Base-by-base conservation (phyloP, 1,139 yeast species). In the Blastobotrys ciferrii region DNA sequence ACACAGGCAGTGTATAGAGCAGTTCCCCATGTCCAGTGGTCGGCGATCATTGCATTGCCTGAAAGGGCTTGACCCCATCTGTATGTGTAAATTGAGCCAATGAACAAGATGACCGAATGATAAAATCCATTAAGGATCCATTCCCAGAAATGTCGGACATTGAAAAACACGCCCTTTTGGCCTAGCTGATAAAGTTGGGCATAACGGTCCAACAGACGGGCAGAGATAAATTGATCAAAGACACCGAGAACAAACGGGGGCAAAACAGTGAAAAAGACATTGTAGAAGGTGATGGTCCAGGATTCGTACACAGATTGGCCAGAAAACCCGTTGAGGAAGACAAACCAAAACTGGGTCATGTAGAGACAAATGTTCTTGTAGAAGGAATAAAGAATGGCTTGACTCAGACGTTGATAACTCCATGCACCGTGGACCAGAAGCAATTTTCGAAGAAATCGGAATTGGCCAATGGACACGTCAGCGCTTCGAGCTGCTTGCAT, bases 401-500 rank as follows among this genome's bases (percentile, higher is more conserved):
- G 83, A 14, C 96, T 84, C 52, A 91, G 81, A 62, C 99, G 80
- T 64, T 89, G 98, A 66, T 94, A 94, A 40, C 96, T 87, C 99
- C 99, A 94, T 3, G 96, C 75, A 0, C 99, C 99, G 66, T 94
- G 99, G 7, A 94, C 98, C 43, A 94, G 74, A 45, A 94, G 70
- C 49, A 94, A 70, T 63, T 87, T 91, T 58, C 81, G 80, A 70
- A 94, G 76, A 64, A 79, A 92, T 64, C 84, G 82, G 77, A 94
- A 94, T 66, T 94, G 98, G 0, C 97, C 98, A 68, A 94, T 88
- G 0, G 98, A 91, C 52, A 92, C 82, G 73, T 94, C 99, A 0
- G 99, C 98, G 67, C 95, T 84, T 67, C 98, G 78, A 0, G 98
- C 98, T 6, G 98, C 98, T 68, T 94, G 99, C 89, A 91, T 91